These are phyloP conservation scores for Pythium rhizo-oryzae DNA, from an alignment of 352 stramenopile species.

Conservation along the genomic window DNA sequence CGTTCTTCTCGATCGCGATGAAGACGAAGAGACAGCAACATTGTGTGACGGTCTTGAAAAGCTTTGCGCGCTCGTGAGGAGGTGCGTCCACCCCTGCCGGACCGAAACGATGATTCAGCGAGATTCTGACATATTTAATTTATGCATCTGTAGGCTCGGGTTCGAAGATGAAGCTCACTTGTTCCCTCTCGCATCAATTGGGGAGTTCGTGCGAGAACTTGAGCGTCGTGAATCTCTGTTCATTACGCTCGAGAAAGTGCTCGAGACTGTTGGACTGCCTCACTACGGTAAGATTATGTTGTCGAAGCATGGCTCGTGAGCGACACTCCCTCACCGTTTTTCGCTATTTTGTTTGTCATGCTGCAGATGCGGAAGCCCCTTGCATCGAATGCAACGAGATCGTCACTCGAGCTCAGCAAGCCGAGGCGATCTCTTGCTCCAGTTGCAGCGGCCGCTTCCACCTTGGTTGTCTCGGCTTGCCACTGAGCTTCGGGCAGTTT, in stretches of 20 bases:
- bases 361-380: constrained; percentile 20
- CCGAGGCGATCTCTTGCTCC: constrained; percentile 50
- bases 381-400: constrained; percentile 34
- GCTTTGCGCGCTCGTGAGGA: constrained; percentile 46
- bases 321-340: neutral
- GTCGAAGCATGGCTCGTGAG: neutral
- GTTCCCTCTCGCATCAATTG: constrained; percentile 52
- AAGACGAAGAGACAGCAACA: constrained; percentile 32
- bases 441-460: constrained; percentile 54
- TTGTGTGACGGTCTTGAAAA: constrained; percentile 42
- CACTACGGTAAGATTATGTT: constrained; percentile 21
- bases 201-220: constrained; percentile 37
- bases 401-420: constrained; percentile 18
- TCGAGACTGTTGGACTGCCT: constrained; percentile 20
- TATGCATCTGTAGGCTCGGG: constrained; percentile 32
- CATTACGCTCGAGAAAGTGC: constrained; percentile 37
- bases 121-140: neutral
- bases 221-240: constrained; percentile 39
- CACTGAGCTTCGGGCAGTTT: constrained; percentile 61
- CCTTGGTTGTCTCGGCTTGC: constrained; percentile 59
- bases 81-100: constrained; percentile 32
- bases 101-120: neutral
- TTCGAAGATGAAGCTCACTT: constrained; percentile 78
- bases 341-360: neutral
- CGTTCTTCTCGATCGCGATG: constrained; percentile 21